Base-by-base conservation (phyloP, 495 filamentous ascomycete genomes). In the Aspergillus homomorphus region DNA sequence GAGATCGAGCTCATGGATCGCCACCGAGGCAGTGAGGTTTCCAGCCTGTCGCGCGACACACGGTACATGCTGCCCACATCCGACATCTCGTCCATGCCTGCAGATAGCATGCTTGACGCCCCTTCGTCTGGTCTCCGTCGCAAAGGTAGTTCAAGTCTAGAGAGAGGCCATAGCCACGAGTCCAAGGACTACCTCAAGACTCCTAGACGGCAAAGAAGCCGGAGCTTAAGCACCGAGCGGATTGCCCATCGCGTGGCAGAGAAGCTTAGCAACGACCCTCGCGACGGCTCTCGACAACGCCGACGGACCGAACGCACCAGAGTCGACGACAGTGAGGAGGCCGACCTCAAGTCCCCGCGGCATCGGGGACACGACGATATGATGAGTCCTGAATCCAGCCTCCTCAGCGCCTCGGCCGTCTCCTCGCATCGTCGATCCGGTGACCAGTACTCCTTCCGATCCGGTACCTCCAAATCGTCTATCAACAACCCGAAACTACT, bases 401-500 rank as follows among this genome's bases (percentile, higher is more conserved):
- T 88, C 30, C 70, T 92, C 23, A 89, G 85, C 45, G 73, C 77
- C 5, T 92, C 89, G 6, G 84, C 85, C 22, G 66, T 90, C n/a
- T 86, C 88, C 45, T 77, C 85, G 12, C 86, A 82, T 64, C 84
- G 87, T 56, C 82, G 82, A 42, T 91, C 89, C 15, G 81, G 84
- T 42, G 89, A 92, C 65, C 82, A 88, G 57, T 84, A 90, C 64
- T 92, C 91, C 5, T 77, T 89, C 53, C 83, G 83, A 33, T 92
- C 90, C 4, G 84, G 85, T 26, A 84, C 86, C 16, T 94, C 91
- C 22, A 90, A 86, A 54, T 90, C 91, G 7, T 94, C 90, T 0
- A 87, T 96, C 72, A 97, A 95, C 73, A 97, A 98, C 67, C 93
- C 93, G 0, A 95, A 90, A 61, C 74, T 98, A n/a, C 82, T 98